phyloP scores from a whole-genome alignment of 1,284 basidiomycete genomes.

The Puccinia horiana region DNA sequence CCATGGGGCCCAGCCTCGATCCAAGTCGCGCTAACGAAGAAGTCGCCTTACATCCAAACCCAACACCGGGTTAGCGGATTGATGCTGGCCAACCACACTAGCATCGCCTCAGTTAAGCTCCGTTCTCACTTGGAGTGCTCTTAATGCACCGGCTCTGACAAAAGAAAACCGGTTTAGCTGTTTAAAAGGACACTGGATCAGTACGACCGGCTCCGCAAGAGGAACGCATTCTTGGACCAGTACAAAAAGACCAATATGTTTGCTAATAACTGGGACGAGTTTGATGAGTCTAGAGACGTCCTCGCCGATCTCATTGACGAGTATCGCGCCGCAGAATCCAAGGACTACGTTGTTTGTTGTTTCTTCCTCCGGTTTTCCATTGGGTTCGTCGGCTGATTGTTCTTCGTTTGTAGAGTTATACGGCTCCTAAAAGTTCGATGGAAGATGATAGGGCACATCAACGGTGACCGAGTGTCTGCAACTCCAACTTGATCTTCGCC shows the following conservation, averaged over 20 bases:
- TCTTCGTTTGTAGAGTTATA: not conserved
- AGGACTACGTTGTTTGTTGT: constrained; percentile 71
- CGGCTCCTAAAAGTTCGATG: constrained; percentile 17
- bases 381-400: not conserved
- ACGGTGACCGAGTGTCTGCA: not conserved
- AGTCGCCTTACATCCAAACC: constrained; percentile 81
- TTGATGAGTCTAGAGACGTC: constrained; percentile 75
- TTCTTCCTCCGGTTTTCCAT: not conserved
- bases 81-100: constrained; percentile 99
- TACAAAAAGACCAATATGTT: constrained; percentile 98
- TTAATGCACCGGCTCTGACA: not conserved
- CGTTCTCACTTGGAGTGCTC: not conserved
- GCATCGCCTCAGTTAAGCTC: constrained; percentile 79
- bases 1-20: constrained; percentile 99
- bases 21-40: constrained; percentile 91
- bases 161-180: constrained; percentile 63
- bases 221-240: constrained; percentile 94
- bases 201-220: constrained; percentile 81
- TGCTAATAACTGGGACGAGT: constrained; percentile 84
- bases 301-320: constrained; percentile 51
- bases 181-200: constrained; percentile 96
- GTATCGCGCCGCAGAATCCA: constrained; percentile 71
- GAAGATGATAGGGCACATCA: constrained; percentile 22
- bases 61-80: constrained; percentile 88
- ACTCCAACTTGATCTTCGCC: not conserved